These are phyloP conservation scores for Paecilomyces formosus DNA, from an alignment of 2,329 filamentous ascomycete genomes.

Conservation along the genomic window DNA sequence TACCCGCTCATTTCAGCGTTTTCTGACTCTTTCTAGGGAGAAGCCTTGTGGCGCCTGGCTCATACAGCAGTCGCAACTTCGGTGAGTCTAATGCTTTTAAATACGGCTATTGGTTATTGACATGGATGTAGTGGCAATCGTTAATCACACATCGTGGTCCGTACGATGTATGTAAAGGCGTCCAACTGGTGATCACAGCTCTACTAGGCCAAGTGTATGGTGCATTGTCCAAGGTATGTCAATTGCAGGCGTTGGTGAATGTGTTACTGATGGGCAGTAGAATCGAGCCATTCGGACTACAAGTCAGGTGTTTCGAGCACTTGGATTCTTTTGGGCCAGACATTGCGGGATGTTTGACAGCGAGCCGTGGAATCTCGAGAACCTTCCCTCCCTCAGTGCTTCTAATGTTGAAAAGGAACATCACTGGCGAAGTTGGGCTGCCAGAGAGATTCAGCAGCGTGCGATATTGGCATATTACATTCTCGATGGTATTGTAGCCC, in stretches of 20 bases:
- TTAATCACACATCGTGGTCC: slow-evolving; percentile 37
- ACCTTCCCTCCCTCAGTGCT: slow-evolving; percentile 27
- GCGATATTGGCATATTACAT: slow-evolving; percentile 39
- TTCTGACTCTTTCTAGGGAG: slow-evolving; percentile 20
- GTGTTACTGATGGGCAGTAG: slow-evolving; percentile 8
- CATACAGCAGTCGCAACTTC: slow-evolving; percentile 40
- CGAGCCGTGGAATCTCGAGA: slow-evolving; percentile 22
- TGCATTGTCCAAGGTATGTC: slow-evolving; percentile 29
- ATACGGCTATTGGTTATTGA: neutral
- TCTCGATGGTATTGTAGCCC: slow-evolving; percentile 38
- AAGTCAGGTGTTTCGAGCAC: slow-evolving; percentile 37
- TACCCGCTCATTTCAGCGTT: neutral
- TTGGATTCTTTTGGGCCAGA: slow-evolving; percentile 40
- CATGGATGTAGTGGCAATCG: slow-evolving; percentile 30
- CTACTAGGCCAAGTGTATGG: slow-evolving; percentile 39
- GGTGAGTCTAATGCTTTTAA: slow-evolving; percentile 8
- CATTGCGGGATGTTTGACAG: slow-evolving; percentile 38
- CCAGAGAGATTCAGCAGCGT: slow-evolving; percentile 39
- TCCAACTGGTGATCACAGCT: slow-evolving; percentile 38
- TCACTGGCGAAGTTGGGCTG: slow-evolving; percentile 36
- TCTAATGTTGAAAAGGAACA: slow-evolving; percentile 28
- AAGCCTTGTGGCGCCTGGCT: slow-evolving; percentile 38
- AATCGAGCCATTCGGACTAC: slow-evolving; percentile 37
- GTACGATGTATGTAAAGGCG: slow-evolving; percentile 36
- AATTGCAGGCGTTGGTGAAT: neutral